Base-by-base conservation (phyloP, 345 rosid genomes). In the Camelina laxa region DNA sequence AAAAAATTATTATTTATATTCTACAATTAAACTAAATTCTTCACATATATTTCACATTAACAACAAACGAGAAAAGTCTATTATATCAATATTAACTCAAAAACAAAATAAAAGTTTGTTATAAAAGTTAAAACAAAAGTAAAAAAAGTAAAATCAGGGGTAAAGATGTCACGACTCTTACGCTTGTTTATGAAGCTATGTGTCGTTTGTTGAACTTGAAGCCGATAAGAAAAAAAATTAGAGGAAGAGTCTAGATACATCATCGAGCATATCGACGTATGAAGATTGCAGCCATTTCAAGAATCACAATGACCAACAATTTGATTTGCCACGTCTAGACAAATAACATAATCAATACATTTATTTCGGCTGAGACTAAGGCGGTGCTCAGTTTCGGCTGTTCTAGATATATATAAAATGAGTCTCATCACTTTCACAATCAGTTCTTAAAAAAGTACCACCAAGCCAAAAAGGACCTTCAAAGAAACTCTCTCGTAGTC, bases 201-300 rank as follows among this genome's bases (percentile, higher is more conserved):
- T 67, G 78, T 66, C 73, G 73, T n/a, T n/a, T 24, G 67, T 57
- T 27, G 60, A n/a, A n/a, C n/a, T 33, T 48, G 73, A 36, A 41
- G 49, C 31, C 35, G 70, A 24, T 0, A 22, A 22, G 24, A 2
- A 35, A 33, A 33, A 38, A 35, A 65, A n/a, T 5, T 1, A 48
- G 65, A 59, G 35, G 15, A 6, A 31, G n/a, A 74, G 53, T 47
- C 67, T 20, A 10, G 51, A 75, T 54, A 48, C 67, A 67, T 67
- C 79, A 67, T 67, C 54, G 73, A 67, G 27, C 35, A 49, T 19
- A 75, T 67, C 68, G 62, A 59, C 79, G 68, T 49, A 67, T 75
- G 38, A 59, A 67, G 35, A 39, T 75, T 67, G 79, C 79, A 75
- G 42, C 54, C 61, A 67, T 67, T 67, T 67, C 79, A 67, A 75